Conservation (phyloP, 2,329 filamentous ascomycete species). For the Fusarium dlaminii region DNA sequence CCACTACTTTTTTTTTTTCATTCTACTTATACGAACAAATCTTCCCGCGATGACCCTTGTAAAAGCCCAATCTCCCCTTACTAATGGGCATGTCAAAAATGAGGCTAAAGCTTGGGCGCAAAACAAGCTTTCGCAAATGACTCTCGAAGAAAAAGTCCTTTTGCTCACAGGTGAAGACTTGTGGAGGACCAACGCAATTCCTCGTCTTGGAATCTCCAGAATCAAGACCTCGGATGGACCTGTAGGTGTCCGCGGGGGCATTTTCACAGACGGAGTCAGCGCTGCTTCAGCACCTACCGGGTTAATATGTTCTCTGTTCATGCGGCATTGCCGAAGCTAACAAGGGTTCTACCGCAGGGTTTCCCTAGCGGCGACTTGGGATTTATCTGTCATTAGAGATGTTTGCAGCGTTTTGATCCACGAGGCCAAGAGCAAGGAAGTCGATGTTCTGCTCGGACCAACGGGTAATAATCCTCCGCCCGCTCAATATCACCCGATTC, state of each 20-base stretch:
- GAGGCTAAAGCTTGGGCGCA: neutral
- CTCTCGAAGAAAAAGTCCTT: constrained; percentile 16
- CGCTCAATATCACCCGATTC: neutral
- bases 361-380: constrained; percentile 23
- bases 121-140: constrained; percentile 16
- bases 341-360: neutral
- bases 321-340: neutral
- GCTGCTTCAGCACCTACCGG: constrained; percentile 20
- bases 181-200: constrained; percentile 12
- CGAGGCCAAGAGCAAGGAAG: constrained; percentile 27
- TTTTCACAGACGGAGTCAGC: constrained; percentile 23
- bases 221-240: constrained; percentile 26
- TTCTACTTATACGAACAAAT: neutral
- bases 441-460: constrained; percentile 19
- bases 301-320: neutral
- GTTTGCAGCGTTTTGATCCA: constrained; percentile 18
- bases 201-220: constrained; percentile 3
- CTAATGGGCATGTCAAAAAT: neutral
- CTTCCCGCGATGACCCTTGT: neutral
- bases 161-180: constrained; percentile 7
- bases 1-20: neutral
- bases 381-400: neutral
- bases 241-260: constrained; percentile 17
- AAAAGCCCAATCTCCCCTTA: neutral
- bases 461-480: neutral